Base-by-base conservation (phyloP, 768 basidiomycete genomes). In the Sporobolomyces phaffii region DNA sequence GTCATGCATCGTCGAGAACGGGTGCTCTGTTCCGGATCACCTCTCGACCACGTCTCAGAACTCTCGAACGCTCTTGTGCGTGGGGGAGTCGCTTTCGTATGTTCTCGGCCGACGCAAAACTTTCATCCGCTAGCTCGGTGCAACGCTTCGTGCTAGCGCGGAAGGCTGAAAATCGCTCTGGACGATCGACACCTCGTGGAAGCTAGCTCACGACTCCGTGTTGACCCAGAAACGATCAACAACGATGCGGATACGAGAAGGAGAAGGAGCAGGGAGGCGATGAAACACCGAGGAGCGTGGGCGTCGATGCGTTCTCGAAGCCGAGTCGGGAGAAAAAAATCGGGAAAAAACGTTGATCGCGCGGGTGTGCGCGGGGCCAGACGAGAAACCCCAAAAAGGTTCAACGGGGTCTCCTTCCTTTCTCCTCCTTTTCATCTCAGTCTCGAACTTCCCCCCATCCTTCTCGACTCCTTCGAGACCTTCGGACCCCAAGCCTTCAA, bases 401-500 rank as follows among this genome's bases (percentile, higher is more conserved):
- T 38, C 13, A n/a, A 26, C 9, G 54, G 40, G 54, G 54, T 56
- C 54, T 56, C 54, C 54, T 20, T 43, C 50, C 20, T 24, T 38
- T 56, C 52, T 56, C 34, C 54, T 56, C 40, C 54, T 56, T 38
- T 24, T 56, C 28, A 3, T 24, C 36, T 41, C 10, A 28, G 38
- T 43, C 54, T 56, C 54, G 53, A 54, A 4, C 36, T 22, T 41
- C 36, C 36, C 53, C 8, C 24, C 53, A 41, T 38, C 38, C 26
- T 41, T n/a, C n/a, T 54, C 53, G 53, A 54, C 53, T 40, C 5
- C 53, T 54, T 54, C 53, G 53, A 54, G 53, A 41, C 53, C 54
- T 41, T 40, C 40, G 36, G 18, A 5, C 22, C n/a, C 51, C 34
- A 20, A 41, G 54, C n/a, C 52, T 24, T 40, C 53, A 40, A 54